Base-by-base conservation (phyloP, 768 basidiomycete genomes). In the Pholiota microspora region DNA sequence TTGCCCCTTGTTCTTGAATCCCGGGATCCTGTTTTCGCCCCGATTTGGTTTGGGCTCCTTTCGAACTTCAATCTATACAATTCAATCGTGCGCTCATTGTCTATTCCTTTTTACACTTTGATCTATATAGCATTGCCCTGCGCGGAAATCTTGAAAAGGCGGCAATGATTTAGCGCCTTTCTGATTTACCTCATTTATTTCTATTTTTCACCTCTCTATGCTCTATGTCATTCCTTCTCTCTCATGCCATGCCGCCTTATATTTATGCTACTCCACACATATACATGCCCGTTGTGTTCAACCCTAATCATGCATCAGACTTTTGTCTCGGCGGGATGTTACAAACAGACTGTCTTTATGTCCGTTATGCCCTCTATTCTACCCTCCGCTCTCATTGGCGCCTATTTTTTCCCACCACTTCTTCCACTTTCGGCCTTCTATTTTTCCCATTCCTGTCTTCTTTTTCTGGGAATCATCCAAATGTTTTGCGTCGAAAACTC, bases 81-180 rank as follows among this genome's bases (percentile, higher is more conserved):
- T 34, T 25, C 58, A 62, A 65, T 57, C 59, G 56, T 65, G 62
- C 69, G 68, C 72, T 74, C 64, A 68, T 65, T 65, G 54, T 59
- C 57, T 48, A 59, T 55, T 60, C 64, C 64, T 31, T 61, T 60
- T 66, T 63, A 58, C 55, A 62, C 67, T 60, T 64, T 61, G n/a
- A 62, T 57, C 64, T 54, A 53, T 59, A 54, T 76, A 88, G 86
- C 77, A 86, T 86, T 65, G 77, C 84, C 64, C 78, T 89, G 58
- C 85, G 86, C 64, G 71, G 75, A 53, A 85, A 81, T 66, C 82
- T 89, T 59, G 76, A 82, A 67, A 75, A 76, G 58, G 85, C 86
- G 55, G 85, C 85, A 25, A 59, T 63, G 55, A 56, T 60, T 49
- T 59, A 51, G 54, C 24, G 36, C 36, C 28, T 36, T 56, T 55